These are phyloP conservation scores for Trichoderma atroviride DNA, from an alignment of 2,329 filamentous ascomycete species.

Conservation along the genomic window DNA sequence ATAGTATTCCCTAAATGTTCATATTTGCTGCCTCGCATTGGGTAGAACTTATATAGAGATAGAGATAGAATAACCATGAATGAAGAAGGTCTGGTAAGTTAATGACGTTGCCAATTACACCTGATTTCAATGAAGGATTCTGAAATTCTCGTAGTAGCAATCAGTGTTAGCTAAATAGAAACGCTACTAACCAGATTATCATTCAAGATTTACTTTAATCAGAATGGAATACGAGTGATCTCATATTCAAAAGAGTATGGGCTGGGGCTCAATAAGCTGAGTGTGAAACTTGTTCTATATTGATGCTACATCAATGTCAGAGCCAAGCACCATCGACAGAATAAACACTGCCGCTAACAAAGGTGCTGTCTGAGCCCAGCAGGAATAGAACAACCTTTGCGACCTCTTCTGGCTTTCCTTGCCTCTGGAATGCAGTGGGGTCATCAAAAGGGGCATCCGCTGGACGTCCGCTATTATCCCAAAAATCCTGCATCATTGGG, in stretches of 20 bases:
- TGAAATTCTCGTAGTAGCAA: background rate
- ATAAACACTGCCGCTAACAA: conserved; percentile 46
- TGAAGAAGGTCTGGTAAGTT: no score
- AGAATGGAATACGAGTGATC: background rate
- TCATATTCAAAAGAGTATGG: fast-evolving
- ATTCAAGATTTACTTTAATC: background rate
- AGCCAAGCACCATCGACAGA: conserved; percentile 51
- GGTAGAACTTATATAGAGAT: background rate
- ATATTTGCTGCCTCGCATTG: background rate
- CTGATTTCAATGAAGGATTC: background rate
- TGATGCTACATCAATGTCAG: conserved; percentile 26
- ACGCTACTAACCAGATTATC: background rate
- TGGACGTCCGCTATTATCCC: conserved; percentile 40
- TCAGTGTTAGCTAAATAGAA: background rate
- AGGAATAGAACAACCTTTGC: conserved; percentile 42
- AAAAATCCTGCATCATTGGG: conserved; percentile 51
- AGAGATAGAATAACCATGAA: background rate
- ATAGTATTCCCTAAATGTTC: background rate
- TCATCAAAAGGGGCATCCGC: conserved; percentile 47
- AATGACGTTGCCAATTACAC: background rate
- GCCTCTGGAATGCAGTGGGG: conserved; percentile 46
- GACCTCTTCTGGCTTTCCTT: conserved; percentile 47
- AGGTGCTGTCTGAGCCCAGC: conserved; percentile 41
- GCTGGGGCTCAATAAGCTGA: background rate
- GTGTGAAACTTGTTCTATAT: background rate